Conservation (phyloP, 352 stramenopile genomes). For the Poterioochromonas sp. region DNA sequence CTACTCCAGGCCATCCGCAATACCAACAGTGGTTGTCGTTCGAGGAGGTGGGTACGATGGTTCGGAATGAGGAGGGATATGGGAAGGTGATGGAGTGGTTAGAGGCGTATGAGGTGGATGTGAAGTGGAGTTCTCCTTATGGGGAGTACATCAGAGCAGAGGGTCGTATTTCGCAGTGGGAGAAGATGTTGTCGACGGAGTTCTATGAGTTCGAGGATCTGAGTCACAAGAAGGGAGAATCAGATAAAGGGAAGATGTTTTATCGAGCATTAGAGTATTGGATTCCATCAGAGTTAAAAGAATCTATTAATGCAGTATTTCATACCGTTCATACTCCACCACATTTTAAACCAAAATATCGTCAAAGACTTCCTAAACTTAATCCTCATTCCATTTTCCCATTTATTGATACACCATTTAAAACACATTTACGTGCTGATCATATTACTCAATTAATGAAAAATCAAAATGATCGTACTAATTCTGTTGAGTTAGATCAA, state of each 20-base stretch:
- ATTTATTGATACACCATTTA: background rate
- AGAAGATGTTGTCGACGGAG: background rate
- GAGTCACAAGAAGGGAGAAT: background rate
- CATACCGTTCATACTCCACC: constrained; percentile 21
- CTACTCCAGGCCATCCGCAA: background rate
- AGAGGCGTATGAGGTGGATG: background rate
- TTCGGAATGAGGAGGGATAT: background rate
- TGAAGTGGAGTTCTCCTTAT: background rate
- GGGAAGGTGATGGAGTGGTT: background rate
- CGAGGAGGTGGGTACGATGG: background rate
- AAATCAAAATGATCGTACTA: background rate
- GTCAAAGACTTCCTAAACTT: too few relatives aligned
- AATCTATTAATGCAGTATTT: background rate
- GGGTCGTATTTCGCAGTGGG: background rate
- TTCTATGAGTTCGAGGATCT: background rate
- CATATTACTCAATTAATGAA: background rate
- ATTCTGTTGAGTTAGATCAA: background rate
- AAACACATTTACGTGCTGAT: background rate
- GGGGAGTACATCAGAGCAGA: constrained; percentile 2
- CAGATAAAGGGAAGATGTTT: background rate
- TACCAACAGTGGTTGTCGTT: background rate
- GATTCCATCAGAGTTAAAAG: background rate
- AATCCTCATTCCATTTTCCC: too few relatives aligned
- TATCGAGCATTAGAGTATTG: background rate
- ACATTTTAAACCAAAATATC: background rate